A percentile compares a stretch with the other conserved stretches of the same genome.
These are phyloP conservation scores for Tausonia pullulans DNA, from an alignment of 1,284 basidiomycete genomes.

Conservation along the genomic window DNA sequence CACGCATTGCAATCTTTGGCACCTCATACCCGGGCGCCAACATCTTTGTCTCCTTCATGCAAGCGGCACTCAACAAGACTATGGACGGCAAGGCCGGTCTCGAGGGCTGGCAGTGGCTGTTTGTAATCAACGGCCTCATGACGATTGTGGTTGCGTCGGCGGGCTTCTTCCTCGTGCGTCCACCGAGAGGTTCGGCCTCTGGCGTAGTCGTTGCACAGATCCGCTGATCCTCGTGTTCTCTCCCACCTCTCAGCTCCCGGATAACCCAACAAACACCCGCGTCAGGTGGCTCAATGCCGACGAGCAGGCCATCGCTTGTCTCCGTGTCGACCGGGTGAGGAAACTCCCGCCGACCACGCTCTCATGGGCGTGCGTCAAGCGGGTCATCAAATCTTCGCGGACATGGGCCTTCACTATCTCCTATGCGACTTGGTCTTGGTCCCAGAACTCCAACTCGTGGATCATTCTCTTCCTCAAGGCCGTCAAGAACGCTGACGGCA, in stretches of 20 bases:
- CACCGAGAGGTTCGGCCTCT: neutral
- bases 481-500: conserved; percentile 19
- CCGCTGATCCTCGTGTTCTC: neutral
- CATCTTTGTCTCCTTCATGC: conserved; percentile 24
- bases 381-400: conserved; percentile 20
- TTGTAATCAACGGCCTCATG: conserved; percentile 25
- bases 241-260: conserved; percentile 19
- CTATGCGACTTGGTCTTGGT: conserved; percentile 17
- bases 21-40: conserved; percentile 24
- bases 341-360: conserved; percentile 19
- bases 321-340: conserved; percentile 20
- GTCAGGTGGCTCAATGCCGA: conserved; percentile 21
- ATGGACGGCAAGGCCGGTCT: conserved; percentile 19
- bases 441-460: conserved; percentile 24
- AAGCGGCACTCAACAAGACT: conserved; percentile 19
- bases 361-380: neutral
- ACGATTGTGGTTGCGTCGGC: conserved; percentile 22
- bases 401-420: conserved; percentile 21
- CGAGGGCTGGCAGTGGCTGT: conserved; percentile 22
- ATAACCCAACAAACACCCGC: conserved; percentile 19
- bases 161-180: conserved; percentile 22
- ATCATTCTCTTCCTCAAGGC: conserved; percentile 24
- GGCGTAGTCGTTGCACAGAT: neutral
- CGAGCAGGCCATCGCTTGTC: conserved; percentile 20
- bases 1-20: conserved; percentile 24